Conservation (phyloP, 2,329 filamentous ascomycete species). For the Leptographium procerum region DNA sequence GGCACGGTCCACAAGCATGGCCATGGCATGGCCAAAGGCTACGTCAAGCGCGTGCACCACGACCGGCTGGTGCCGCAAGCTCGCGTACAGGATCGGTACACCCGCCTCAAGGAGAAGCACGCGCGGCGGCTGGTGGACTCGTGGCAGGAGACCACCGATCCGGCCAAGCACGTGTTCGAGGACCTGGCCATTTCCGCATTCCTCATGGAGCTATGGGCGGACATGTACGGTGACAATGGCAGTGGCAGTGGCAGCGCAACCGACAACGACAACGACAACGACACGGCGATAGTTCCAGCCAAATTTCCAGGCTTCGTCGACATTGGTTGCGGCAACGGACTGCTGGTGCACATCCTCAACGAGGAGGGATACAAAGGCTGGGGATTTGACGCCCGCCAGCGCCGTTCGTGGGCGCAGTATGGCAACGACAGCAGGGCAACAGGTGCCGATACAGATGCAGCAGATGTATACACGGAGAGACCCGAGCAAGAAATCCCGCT, state of each 20-base stretch:
- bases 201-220: conserved; percentile 78
- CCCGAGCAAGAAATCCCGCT: not conserved
- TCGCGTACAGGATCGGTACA: conserved; percentile 71
- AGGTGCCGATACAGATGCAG: too few species aligned
- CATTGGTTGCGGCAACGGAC: conserved; percentile 88
- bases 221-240: conserved; percentile 67
- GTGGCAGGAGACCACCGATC: conserved; percentile 83
- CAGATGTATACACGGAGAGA: too few species aligned
- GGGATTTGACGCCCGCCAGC: conserved; percentile 80
- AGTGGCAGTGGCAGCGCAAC: too few species aligned
- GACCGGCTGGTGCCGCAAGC: conserved; percentile 70
- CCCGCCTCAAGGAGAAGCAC: conserved; percentile 67
- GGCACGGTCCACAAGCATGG: conserved; percentile 63
- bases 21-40: conserved; percentile 50
- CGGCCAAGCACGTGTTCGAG: conserved; percentile 88
- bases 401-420: conserved; percentile 79
- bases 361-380: conserved; percentile 73
- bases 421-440: conserved; percentile 18
- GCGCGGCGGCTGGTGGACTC: conserved; percentile 56
- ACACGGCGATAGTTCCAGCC: conserved; percentile 1
- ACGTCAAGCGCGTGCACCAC: conserved; percentile 74
- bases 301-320: conserved; percentile 85
- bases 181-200: conserved; percentile 87
- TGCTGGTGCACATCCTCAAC: conserved; percentile 73
- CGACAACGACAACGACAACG: not conserved